Percentiles rank a stretch among this genome's conserved stretches.
Evolutionary conservation across 2,329 filamentous ascomycete genomes (phyloP).

Genomic region (Verticillium dahliae): DNA sequence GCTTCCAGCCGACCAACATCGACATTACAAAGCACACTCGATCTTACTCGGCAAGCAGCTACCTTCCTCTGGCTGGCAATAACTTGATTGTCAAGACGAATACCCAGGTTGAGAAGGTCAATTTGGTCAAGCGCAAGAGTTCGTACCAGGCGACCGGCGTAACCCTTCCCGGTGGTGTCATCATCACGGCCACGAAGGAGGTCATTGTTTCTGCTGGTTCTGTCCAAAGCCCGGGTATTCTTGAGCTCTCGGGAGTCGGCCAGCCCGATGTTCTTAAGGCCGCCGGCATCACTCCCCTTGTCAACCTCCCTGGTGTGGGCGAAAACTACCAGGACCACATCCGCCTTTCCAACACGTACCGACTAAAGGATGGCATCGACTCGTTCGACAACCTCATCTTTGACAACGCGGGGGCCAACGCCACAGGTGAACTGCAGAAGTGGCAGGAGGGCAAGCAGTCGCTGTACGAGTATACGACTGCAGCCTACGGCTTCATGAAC

Average conservation of each 20-base stretch:
- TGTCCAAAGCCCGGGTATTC: slow-evolving; percentile 15
- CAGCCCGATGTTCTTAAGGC: slow-evolving; percentile 22
- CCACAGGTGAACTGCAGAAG: slow-evolving; percentile 29
- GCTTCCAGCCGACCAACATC: slow-evolving; percentile 23
- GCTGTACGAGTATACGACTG: slow-evolving; percentile 29
- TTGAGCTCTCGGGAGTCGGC: slow-evolving; percentile 27
- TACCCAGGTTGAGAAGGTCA: slow-evolving; percentile 20
- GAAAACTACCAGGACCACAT: slow-evolving; percentile 42
- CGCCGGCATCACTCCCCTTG: slow-evolving; percentile 29
- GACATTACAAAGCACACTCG: slow-evolving; percentile 21
- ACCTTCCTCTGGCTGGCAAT: slow-evolving; percentile 27
- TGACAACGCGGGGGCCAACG: slow-evolving; percentile 15
- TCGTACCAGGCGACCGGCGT: slow-evolving; percentile 1
- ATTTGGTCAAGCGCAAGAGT: slow-evolving; percentile 5
- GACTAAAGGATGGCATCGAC: slow-evolving; percentile 16
- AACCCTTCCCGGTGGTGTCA: background rate
- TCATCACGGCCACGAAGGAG: slow-evolving; percentile 3
- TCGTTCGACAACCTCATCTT: slow-evolving; percentile 21
- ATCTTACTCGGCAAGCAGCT: slow-evolving; percentile 22
- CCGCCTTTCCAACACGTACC: slow-evolving; percentile 19
- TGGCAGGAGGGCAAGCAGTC: slow-evolving; percentile 22
- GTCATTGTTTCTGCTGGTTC: slow-evolving; percentile 9
- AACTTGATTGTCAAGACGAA: slow-evolving; percentile 29
- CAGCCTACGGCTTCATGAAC: slow-evolving; percentile 30
- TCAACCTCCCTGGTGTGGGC: slow-evolving; percentile 36